Conservation (phyloP, 306 rosid species). For the Oxytropis ochrocephala region DNA sequence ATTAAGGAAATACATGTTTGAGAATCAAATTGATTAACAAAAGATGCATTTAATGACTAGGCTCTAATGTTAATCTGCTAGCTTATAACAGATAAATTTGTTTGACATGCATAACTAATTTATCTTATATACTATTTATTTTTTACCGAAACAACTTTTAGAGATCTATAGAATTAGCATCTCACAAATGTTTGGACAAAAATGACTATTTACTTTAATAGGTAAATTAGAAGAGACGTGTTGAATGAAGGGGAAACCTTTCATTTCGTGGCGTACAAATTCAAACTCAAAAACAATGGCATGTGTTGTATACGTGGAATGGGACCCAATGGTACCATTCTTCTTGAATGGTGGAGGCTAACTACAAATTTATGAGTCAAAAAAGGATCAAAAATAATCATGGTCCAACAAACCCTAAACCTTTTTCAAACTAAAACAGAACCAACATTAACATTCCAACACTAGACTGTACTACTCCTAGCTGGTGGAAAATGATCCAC, state of each 20-base stretch:
- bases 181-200: too few species aligned
- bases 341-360: slow-evolving; percentile 29
- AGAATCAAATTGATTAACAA: too few species aligned
- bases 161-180: too few species aligned
- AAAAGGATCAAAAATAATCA: not conserved
- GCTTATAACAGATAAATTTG: too few species aligned
- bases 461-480: not conserved
- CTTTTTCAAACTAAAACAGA: slow-evolving; percentile 20
- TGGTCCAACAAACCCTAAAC: not conserved
- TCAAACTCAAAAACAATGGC: slow-evolving; percentile 43
- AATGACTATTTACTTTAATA: not conserved
- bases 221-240: slow-evolving; percentile 39
- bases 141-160: too few species aligned
- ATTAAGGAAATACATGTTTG: too few species aligned
- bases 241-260: not conserved
- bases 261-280: slow-evolving; percentile 35
- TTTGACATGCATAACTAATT: too few species aligned
- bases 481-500: not conserved
- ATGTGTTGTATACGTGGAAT: slow-evolving; percentile 48
- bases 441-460: not conserved
- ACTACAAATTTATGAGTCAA: slow-evolving; percentile 7
- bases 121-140: too few species aligned
- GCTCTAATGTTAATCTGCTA: too few species aligned
- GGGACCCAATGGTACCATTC: slow-evolving; percentile 39
- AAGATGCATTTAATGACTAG: too few species aligned